These are phyloP conservation scores for Trametes meyenii DNA, from an alignment of 768 basidiomycete species.

Conservation along the genomic window DNA sequence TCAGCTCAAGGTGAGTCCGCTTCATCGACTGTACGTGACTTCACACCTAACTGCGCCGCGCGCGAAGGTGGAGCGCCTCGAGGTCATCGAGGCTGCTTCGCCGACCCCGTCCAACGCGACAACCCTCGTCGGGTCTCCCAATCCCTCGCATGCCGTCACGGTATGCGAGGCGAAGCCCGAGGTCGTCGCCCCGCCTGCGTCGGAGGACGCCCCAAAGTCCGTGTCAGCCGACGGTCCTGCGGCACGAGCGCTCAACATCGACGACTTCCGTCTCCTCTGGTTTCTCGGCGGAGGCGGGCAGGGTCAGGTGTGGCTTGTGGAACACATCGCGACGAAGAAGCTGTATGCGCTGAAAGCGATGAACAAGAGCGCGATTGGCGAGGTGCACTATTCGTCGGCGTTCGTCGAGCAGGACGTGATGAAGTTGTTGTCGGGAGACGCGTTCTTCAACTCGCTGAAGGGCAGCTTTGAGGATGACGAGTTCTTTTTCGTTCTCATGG, in stretches of 20 bases:
- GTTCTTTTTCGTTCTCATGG: constrained; percentile 19
- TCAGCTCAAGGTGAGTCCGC: constrained; percentile 9
- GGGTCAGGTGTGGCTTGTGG: constrained; percentile 26
- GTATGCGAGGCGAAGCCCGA: not conserved
- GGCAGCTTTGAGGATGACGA: constrained; percentile 22
- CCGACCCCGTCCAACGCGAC: constrained; percentile 1
- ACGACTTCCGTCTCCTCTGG: constrained; percentile 21
- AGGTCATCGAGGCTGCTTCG: not conserved
- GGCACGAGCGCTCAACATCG: constrained; percentile 69
- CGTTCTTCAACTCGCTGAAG: constrained; percentile 4
- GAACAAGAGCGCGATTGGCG: constrained; percentile 96
- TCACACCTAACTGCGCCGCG: not conserved
- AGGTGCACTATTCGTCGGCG: constrained; percentile 49
- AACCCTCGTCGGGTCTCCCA: constrained; percentile 17
- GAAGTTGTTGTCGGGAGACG: constrained; percentile 8
- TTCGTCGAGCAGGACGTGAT: constrained; percentile 20
- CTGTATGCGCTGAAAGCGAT: constrained; percentile 87
- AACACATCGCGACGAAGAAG: constrained; percentile 18
- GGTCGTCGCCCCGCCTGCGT: not conserved
- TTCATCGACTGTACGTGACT: not conserved
- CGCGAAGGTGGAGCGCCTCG: constrained; percentile 8
- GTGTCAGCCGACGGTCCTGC: constrained; percentile 69
- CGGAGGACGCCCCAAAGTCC: constrained; percentile 60
- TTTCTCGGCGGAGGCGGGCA: constrained; percentile 24
- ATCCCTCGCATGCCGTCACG: not conserved